These are phyloP conservation scores for Tricholoma terreum DNA, from an alignment of 768 basidiomycete genomes.

Conservation along the genomic window DNA sequence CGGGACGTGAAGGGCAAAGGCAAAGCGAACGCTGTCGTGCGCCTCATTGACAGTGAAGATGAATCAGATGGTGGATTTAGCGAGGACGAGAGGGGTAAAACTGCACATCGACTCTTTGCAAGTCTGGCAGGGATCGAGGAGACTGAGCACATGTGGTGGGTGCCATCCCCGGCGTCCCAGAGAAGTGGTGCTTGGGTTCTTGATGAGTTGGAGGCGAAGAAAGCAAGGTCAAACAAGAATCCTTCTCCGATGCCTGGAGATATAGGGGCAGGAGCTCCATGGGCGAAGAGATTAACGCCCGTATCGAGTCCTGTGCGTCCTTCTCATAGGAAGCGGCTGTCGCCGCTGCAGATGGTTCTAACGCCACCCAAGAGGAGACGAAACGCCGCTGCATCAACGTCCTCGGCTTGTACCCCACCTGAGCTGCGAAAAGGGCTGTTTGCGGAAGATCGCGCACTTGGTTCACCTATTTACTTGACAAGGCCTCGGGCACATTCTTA, in stretches of 20 bases:
- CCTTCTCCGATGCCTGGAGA: not conserved
- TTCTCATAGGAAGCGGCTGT: not conserved
- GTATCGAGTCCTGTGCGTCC: slow-evolving; percentile 15
- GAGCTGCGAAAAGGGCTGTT: slow-evolving; percentile 7
- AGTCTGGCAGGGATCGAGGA: slow-evolving; percentile 33
- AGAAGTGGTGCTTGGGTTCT: not conserved
- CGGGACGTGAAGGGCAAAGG: slow-evolving; percentile 15
- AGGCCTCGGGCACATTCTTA: not conserved
- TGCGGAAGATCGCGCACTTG: slow-evolving; percentile 12
- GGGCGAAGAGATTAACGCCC: slow-evolving; percentile 18
- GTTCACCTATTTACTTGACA: slow-evolving; percentile 24
- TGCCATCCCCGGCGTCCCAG: slow-evolving; percentile 10
- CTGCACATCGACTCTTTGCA: slow-evolving; percentile 57
- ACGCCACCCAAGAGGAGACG: slow-evolving; percentile 1
- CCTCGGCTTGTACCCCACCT: slow-evolving; percentile 2
- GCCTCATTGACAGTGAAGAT: slow-evolving; percentile 29
- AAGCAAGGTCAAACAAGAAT: not conserved
- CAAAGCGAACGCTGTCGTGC: slow-evolving; percentile 13
- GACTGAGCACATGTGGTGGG: slow-evolving; percentile 32
- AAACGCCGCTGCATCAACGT: not conserved
- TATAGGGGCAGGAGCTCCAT: slow-evolving; percentile 2
- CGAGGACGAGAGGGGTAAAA: slow-evolving; percentile 53
- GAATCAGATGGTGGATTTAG: slow-evolving; percentile 32
- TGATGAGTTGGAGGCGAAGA: not conserved
- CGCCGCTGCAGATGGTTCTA: slow-evolving; percentile 1